phyloP scores from a whole-genome alignment of 768 basidiomycete species.

The Leccinum boreale region DNA sequence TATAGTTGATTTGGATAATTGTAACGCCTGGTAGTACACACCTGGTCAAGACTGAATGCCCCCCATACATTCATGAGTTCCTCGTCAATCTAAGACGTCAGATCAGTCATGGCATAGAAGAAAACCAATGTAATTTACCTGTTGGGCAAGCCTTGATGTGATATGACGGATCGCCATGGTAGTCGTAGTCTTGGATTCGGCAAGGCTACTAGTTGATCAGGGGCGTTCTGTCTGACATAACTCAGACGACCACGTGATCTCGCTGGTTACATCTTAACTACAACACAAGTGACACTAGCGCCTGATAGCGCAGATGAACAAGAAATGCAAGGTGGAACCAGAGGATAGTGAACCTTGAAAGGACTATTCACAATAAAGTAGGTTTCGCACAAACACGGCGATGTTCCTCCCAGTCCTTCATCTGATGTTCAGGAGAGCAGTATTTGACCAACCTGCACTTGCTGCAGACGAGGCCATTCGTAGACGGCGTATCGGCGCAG shows the following conservation, averaged over 20 bases:
- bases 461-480: slow-evolving; percentile 62
- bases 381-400: slow-evolving; percentile 59
- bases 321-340: background rate
- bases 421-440: slow-evolving; percentile 72
- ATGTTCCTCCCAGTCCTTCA: slow-evolving; percentile 77
- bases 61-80: slow-evolving; percentile 88
- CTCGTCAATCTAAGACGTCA: slow-evolving; percentile 73
- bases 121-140: slow-evolving; percentile 39
- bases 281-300: background rate
- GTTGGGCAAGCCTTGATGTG: slow-evolving; percentile 71
- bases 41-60: slow-evolving; percentile 95
- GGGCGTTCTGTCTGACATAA: background rate
- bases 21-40: slow-evolving; percentile 22
- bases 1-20: background rate
- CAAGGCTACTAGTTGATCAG: background rate
- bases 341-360: background rate
- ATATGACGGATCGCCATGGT: slow-evolving; percentile 62
- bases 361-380: slow-evolving; percentile 11
- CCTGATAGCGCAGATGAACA: background rate
- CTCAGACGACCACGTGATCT: background rate
- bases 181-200: slow-evolving; percentile 1
- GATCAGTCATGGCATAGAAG: background rate
- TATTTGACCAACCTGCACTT: slow-evolving; percentile 79
- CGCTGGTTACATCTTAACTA: slow-evolving; percentile 3
- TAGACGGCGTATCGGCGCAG: slow-evolving; percentile 28